Percentiles rank a stretch among this genome's conserved stretches.
Evolutionary conservation across 1,284 basidiomycete genomes (phyloP).

Genomic region (Marasmius oreades): DNA sequence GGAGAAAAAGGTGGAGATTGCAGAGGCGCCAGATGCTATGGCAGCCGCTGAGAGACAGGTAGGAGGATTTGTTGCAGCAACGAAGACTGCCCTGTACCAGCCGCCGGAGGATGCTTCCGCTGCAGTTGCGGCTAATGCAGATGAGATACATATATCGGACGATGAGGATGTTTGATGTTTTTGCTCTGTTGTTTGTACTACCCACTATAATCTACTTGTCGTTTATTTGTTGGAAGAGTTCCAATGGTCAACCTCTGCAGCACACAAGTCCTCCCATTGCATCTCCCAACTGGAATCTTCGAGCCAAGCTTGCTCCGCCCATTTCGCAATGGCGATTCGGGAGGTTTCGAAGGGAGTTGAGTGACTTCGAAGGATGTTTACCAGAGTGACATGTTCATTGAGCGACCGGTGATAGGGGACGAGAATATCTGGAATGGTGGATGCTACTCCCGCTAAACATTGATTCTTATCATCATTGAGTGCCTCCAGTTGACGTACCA

Average conservation of each 20-base stretch:
- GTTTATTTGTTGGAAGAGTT: constrained; percentile 24
- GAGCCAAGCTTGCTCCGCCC: constrained; percentile 64
- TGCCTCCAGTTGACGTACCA: constrained; percentile 34
- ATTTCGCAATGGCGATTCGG: constrained; percentile 52
- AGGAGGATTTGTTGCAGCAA: constrained; percentile 47
- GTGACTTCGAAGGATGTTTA: constrained; percentile 58
- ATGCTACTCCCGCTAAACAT: constrained; percentile 37
- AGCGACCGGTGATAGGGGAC: constrained; percentile 68
- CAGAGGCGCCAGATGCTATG: constrained; percentile 34
- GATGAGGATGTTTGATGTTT: constrained; percentile 56
- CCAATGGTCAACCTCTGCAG: constrained; percentile 71
- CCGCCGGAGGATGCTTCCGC: constrained; percentile 21
- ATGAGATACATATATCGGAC: constrained; percentile 84
- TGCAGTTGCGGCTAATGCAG: constrained; percentile 50
- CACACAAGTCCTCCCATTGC: constrained; percentile 73
- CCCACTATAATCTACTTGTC: background rate
- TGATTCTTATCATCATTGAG: background rate
- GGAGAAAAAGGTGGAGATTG: constrained; percentile 42
- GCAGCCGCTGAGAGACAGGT: constrained; percentile 27
- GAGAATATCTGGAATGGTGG: constrained; percentile 51
- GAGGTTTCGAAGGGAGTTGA: constrained; percentile 65
- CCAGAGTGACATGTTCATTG: constrained; percentile 50
- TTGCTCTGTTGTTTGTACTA: constrained; percentile 9
- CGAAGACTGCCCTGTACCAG: constrained; percentile 27
- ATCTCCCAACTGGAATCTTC: constrained; percentile 65